phyloP scores from a whole-genome alignment of 2,329 filamentous ascomycete species.

The Aspergillus transmontanensis region DNA sequence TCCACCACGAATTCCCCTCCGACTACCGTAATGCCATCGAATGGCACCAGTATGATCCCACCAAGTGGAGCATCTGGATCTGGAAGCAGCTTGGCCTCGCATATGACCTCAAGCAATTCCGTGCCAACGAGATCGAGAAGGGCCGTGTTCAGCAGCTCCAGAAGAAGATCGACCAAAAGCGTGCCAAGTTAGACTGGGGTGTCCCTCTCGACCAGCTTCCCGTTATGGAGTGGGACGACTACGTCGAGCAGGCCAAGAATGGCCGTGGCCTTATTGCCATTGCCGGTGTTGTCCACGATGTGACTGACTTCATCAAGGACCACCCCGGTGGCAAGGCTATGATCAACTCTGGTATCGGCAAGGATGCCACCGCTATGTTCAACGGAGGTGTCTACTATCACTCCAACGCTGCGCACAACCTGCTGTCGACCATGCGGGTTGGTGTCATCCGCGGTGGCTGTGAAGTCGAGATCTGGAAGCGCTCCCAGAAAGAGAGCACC shows the following conservation, averaged over 20 bases:
- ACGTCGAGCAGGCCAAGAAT: constrained; percentile 74
- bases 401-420: constrained; percentile 86
- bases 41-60: constrained; percentile 91
- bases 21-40: constrained; percentile 91
- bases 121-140: constrained; percentile 89
- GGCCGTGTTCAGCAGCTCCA: constrained; percentile 84
- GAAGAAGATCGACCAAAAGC: constrained; percentile 92
- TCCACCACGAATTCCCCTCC: constrained; percentile 92
- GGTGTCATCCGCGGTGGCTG: constrained; percentile 84
- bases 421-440: constrained; percentile 84
- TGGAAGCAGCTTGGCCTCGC: constrained; percentile 85
- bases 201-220: constrained; percentile 81
- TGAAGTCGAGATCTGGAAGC: constrained; percentile 93
- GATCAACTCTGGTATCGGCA: constrained; percentile 79
- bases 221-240: constrained; percentile 85
- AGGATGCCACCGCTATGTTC: constrained; percentile 88
- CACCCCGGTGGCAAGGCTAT: constrained; percentile 89
- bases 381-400: constrained; percentile 90
- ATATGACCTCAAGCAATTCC: constrained; percentile 88
- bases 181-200: constrained; percentile 81
- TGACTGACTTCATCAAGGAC: constrained; percentile 81
- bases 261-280: constrained; percentile 76
- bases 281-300: constrained; percentile 84
- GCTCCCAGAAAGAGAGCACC: constrained; percentile 76
- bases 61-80: constrained; percentile 83